Conservation (phyloP, 139 green algal genomes). For the Pseudopediastrum boryanum region DNA sequence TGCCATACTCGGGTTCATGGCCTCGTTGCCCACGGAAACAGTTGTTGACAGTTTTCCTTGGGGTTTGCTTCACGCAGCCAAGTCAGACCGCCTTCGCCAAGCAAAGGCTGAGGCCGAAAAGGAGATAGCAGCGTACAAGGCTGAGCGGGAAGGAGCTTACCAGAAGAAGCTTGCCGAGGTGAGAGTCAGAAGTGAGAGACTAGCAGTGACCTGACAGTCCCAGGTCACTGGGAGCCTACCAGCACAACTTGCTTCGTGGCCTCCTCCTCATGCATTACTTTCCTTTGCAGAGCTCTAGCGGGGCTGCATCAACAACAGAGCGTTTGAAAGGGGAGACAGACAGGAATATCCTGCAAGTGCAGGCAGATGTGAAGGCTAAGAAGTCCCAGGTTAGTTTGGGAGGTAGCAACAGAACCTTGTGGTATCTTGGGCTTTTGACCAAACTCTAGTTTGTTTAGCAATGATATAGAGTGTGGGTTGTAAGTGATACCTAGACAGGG, state of each 20-base stretch:
- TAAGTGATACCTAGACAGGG: not conserved
- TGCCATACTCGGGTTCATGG: not conserved
- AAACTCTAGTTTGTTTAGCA: not conserved
- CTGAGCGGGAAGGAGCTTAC: conserved; percentile 79
- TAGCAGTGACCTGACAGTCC: not conserved
- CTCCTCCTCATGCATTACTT: conserved; percentile 3
- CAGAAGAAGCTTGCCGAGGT: conserved; percentile 72
- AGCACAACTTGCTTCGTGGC: not conserved
- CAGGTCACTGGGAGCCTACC: not conserved
- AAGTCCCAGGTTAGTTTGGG: conserved; percentile 51
- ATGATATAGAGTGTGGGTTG: not conserved
- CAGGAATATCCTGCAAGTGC: conserved; percentile 46
- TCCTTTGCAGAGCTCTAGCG: conserved; percentile 45
- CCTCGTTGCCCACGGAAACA: not conserved
- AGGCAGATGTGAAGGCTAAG: conserved; percentile 57
- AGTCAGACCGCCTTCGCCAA: conserved; percentile 77
- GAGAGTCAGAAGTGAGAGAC: not conserved
- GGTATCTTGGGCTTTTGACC: not conserved
- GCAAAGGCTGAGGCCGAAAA: conserved; percentile 86
- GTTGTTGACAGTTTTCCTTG: not conserved
- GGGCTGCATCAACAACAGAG: conserved; percentile 48
- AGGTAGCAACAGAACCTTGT: not conserved
- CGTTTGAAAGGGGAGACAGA: conserved; percentile 56
- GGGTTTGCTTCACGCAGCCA: conserved; percentile 58
- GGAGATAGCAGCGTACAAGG: conserved; percentile 78